Conservation (phyloP, 2,329 filamentous ascomycete genomes). For the Colletotrichum camelliae region DNA sequence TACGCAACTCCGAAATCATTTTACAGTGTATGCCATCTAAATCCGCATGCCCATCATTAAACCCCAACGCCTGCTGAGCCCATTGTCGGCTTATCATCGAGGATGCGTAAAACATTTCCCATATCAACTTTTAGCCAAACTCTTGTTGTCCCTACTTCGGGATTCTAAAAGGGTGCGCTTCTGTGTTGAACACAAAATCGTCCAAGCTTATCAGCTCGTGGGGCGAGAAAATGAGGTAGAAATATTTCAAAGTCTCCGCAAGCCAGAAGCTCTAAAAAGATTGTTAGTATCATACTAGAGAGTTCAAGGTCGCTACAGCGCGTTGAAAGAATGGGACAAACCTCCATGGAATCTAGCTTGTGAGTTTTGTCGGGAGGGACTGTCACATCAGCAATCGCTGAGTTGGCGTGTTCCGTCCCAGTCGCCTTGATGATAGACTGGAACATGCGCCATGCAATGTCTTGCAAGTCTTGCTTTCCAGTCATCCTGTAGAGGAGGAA, state of each 20-base stretch:
- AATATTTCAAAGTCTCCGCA: slow-evolving; percentile 78
- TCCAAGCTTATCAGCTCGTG: slow-evolving; percentile 70
- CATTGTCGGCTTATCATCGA: not conserved
- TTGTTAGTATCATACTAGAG: not conserved
- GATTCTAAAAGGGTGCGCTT: slow-evolving; percentile 50
- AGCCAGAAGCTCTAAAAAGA: slow-evolving; percentile 70
- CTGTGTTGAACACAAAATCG: slow-evolving; percentile 67
- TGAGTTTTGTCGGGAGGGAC: slow-evolving; percentile 46
- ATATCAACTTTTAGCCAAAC: not conserved
- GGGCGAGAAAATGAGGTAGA: slow-evolving; percentile 73
- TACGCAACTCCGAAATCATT: not conserved
- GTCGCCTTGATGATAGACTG: slow-evolving; percentile 50
- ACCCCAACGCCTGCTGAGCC: not conserved
- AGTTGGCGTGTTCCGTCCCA: slow-evolving; percentile 51
- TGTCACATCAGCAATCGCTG: slow-evolving; percentile 57
- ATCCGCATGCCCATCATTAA: not conserved
- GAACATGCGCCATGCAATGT: slow-evolving; percentile 60
- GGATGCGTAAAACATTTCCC: not conserved
- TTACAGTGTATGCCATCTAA: not conserved
- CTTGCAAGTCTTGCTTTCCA: slow-evolving; percentile 50
- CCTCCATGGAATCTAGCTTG: slow-evolving; percentile 45
- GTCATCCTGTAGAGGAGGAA: slow-evolving; percentile 61
- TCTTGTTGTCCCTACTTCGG: not conserved
- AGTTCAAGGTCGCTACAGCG: not conserved
- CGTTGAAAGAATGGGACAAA: not conserved